phyloP scores from a whole-genome alignment of 305 asterid genomes.

The Fraxinus angustifolia region DNA sequence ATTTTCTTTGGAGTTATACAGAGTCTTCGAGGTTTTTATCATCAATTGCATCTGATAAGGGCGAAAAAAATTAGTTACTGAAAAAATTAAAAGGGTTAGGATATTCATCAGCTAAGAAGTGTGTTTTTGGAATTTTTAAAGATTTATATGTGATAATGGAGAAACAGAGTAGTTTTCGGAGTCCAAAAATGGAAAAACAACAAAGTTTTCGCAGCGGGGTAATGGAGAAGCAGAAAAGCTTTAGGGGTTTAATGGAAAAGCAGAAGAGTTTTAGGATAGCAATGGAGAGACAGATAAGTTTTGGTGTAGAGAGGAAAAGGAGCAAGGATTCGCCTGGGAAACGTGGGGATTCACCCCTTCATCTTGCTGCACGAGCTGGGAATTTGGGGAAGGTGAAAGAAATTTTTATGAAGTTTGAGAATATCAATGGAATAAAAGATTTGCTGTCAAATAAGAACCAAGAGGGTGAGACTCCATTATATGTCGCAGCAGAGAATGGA shows the following conservation, averaged over 20 bases:
- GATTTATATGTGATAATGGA: constrained; percentile 41
- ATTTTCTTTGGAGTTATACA: not conserved
- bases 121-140: constrained; percentile 4
- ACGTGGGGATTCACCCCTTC: constrained; percentile 82
- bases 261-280: constrained; percentile 90
- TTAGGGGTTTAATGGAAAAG: constrained; percentile 86
- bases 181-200: constrained; percentile 49
- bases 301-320: constrained; percentile 73
- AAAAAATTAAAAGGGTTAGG: constrained; percentile 18
- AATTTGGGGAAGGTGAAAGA: constrained; percentile 73
- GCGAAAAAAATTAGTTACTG: constrained; percentile 24
- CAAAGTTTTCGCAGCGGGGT: constrained; percentile 53
- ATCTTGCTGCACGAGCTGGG: constrained; percentile 85
- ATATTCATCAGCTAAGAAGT: constrained; percentile 11
- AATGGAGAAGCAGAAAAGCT: constrained; percentile 87
- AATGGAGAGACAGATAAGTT: constrained; percentile 87
- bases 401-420: constrained; percentile 56
- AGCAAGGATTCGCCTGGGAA: constrained; percentile 87
- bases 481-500: constrained; percentile 85
- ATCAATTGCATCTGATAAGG: constrained; percentile 24
- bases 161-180: constrained; percentile 57
- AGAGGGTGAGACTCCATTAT: constrained; percentile 89
- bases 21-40: constrained; percentile 4
- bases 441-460: constrained; percentile 74
- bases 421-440: constrained; percentile 41